Percentiles rank a stretch among this genome's conserved stretches.
Conservation (phyloP, 495 filamentous ascomycete species). For the Aspergillus affinis region DNA sequence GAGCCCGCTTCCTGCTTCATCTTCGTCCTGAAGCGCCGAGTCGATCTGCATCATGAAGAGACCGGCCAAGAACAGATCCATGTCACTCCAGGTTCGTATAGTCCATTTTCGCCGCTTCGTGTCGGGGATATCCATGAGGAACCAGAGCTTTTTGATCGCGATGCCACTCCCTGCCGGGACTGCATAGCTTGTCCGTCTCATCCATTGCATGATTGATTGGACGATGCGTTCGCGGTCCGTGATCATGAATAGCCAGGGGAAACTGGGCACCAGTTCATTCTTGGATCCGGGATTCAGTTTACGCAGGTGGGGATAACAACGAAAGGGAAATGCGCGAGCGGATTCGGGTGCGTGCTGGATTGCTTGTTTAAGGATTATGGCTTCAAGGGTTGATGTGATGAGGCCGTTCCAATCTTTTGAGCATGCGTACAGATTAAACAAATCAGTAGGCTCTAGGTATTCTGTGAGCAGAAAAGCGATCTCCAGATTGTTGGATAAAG, state of each 20-base stretch:
- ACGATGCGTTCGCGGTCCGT: constrained; percentile 45
- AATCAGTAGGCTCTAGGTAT: constrained; percentile 46
- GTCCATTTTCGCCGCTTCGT: constrained; percentile 47
- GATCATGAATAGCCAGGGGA: constrained; percentile 56
- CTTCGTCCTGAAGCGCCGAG: constrained; percentile 45
- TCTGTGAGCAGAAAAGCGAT: constrained; percentile 50
- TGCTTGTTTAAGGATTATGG: constrained; percentile 42
- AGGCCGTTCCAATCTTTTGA: constrained; percentile 55
- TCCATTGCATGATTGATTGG: constrained; percentile 53
- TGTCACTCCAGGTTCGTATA: constrained; percentile 50
- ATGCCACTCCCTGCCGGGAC: constrained; percentile 42
- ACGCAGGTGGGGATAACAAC: constrained; percentile 51
- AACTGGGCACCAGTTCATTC: constrained; percentile 29
- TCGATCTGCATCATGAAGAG: constrained; percentile 63
- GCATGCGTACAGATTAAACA: constrained; percentile 58
- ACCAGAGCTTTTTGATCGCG: constrained; percentile 63
- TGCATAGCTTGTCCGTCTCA: constrained; percentile 52
- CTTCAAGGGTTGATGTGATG: constrained; percentile 42
- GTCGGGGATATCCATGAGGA: constrained; percentile 60
- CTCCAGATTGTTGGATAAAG: constrained; percentile 46
- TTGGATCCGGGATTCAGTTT: constrained; percentile 44
- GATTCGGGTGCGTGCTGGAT: constrained; percentile 43
- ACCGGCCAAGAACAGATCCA: constrained; percentile 53
- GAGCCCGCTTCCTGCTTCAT: constrained; percentile 14
- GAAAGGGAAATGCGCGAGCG: constrained; percentile 49